Conservation (phyloP, 192 early-diverging fungal genomes). For the Diversispora eburnea region DNA sequence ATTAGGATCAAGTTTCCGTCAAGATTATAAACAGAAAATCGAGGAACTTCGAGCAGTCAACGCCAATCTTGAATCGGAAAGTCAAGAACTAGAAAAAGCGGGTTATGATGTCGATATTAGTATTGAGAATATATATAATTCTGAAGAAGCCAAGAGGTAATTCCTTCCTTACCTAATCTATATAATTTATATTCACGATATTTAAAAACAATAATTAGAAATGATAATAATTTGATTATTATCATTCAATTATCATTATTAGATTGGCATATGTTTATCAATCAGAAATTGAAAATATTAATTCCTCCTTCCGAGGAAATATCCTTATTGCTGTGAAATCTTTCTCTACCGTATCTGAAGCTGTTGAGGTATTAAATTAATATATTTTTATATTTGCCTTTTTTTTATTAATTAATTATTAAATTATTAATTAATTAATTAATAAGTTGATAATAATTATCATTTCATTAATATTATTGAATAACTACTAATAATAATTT, state of each 20-base stretch:
- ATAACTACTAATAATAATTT: too few species aligned
- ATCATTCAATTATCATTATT: background rate
- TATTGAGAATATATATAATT: constrained; percentile 24
- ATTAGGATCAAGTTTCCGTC: background rate
- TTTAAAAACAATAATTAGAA: too few species aligned
- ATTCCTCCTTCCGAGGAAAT: background rate
- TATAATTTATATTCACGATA: too few species aligned
- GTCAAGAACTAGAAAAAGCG: constrained; percentile 9
- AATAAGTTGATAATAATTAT: too few species aligned
- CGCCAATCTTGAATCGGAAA: constrained; percentile 16
- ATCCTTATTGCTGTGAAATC: constrained; percentile 18
- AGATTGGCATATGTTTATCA: constrained; percentile 12
- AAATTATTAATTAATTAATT: too few species aligned
- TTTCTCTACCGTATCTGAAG: background rate
- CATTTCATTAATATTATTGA: too few species aligned
- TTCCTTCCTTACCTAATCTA: background rate
- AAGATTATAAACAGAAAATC: constrained; percentile 18
- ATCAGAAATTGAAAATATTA: constrained; percentile 15
- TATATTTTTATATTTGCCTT: too few species aligned
- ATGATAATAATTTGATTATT: background rate
- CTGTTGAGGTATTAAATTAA: constrained; percentile 1
- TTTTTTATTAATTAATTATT: too few species aligned
- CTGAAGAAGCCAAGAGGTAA: background rate
- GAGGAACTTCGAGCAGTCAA: constrained; percentile 17
- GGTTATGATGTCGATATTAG: background rate